Percentiles rank a stretch among this genome's conserved stretches.
phyloP scores from a whole-genome alignment of 148 eudicot genomes.

The Limonium bicolor region DNA sequence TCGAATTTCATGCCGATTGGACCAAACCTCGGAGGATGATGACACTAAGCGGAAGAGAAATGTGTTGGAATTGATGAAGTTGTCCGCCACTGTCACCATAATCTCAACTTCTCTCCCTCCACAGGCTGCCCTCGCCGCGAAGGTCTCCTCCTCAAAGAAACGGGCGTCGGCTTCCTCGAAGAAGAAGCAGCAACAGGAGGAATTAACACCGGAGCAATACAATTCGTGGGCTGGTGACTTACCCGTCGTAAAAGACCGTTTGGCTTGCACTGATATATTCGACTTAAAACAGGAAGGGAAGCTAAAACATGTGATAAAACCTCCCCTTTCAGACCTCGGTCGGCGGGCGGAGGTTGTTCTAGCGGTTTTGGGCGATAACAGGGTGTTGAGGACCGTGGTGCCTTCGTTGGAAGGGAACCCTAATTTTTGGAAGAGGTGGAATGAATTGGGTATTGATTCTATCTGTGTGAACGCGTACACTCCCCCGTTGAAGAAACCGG shows the following conservation, averaged over 20 bases:
- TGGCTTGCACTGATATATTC: constrained; percentile 55
- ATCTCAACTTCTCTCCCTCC: constrained; percentile 51
- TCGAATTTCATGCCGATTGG: constrained; percentile 20
- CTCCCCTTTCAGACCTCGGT: constrained; percentile 28
- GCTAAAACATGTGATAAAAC: constrained; percentile 69
- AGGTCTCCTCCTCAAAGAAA: constrained; percentile 35
- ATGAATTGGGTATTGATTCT: constrained; percentile 43
- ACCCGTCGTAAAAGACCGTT: constrained; percentile 44
- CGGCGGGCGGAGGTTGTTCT: constrained; percentile 43
- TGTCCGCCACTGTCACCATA: constrained; percentile 61
- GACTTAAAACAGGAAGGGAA: constrained; percentile 45
- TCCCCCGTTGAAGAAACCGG: constrained; percentile 71
- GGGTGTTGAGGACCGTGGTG: constrained; percentile 69
- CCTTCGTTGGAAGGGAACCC: constrained; percentile 52
- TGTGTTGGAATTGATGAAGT: constrained; percentile 23
- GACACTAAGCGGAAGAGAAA: constrained; percentile 13
- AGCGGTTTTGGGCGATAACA: constrained; percentile 71
- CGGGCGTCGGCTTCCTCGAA: constrained; percentile 30
- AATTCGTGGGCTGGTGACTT: constrained; percentile 59
- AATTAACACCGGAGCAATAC: constrained; percentile 48
- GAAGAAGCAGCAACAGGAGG: constrained; percentile 27
- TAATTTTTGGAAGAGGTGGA: constrained; percentile 71
- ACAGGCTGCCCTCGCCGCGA: constrained; percentile 45
- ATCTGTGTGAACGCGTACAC: constrained; percentile 68
- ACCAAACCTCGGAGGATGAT: constrained; percentile 12